Percentiles rank a stretch among this genome's conserved stretches.
Conservation (phyloP, 225 moss, liverwort and hornwort species). For the Anthoceros angustus region DNA sequence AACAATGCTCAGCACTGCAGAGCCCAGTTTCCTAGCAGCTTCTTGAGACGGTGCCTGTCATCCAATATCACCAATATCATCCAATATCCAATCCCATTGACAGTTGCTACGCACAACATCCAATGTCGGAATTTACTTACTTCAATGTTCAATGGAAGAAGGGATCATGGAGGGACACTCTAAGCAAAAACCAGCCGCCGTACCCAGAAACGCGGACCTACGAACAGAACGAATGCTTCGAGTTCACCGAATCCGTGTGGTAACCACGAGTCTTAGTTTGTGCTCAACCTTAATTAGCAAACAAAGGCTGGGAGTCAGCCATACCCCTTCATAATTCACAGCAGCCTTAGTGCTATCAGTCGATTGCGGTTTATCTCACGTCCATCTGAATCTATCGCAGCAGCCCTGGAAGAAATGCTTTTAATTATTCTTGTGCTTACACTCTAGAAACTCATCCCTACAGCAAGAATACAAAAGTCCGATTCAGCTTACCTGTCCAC, state of each 20-base stretch:
- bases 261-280: neutral
- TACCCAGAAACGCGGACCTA: slow-evolving; percentile 90
- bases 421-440: neutral
- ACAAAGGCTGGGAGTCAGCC: slow-evolving; percentile 2
- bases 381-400: slow-evolving; percentile 89
- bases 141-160: slow-evolving; percentile 90
- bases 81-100: neutral
- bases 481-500: slow-evolving; percentile 50
- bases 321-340: slow-evolving; percentile 92
- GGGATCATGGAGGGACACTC: slow-evolving; percentile 86
- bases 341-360: slow-evolving; percentile 87
- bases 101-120: neutral
- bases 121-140: slow-evolving; percentile 15
- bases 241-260: neutral
- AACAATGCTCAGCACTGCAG: slow-evolving; percentile 43
- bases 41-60: slow-evolving; percentile 68
- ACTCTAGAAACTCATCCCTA: neutral
- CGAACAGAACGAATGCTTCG: slow-evolving; percentile 6
- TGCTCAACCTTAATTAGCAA: neutral
- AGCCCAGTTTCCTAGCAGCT: slow-evolving; percentile 62
- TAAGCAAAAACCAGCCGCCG: slow-evolving; percentile 90
- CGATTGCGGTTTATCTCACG: slow-evolving; percentile 94
- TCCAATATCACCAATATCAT: slow-evolving; percentile 3
- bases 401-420: slow-evolving; percentile 40
- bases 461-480: neutral